Evolutionary conservation across 768 basidiomycete genomes (phyloP).

Genomic region (Mycena capillaripes): DNA sequence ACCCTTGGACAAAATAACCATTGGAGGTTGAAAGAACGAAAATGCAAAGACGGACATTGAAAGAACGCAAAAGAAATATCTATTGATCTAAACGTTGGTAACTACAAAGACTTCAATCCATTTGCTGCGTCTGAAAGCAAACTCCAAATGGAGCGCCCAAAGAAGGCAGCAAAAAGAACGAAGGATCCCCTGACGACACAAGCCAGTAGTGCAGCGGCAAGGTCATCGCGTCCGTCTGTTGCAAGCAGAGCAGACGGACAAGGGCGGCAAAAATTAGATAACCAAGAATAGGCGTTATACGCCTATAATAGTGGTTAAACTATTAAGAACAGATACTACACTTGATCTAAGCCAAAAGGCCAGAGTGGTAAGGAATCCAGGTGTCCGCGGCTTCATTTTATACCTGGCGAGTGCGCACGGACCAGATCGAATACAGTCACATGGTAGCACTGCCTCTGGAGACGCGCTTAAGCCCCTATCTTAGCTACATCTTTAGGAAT

Average conservation of each 20-base stretch:
- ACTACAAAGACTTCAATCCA: too few species aligned
- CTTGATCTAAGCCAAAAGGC: conserved; percentile 98
- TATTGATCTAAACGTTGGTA: too few species aligned
- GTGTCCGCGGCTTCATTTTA: conserved; percentile 20
- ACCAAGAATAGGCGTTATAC: conserved; percentile 1
- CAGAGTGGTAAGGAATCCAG: conserved; percentile 79
- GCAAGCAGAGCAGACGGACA: conserved; percentile 21
- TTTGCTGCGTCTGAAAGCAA: too few species aligned
- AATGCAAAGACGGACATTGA: too few species aligned
- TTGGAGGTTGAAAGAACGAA: too few species aligned
- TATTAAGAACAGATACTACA: conserved; percentile 96
- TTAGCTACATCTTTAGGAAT: too few species aligned
- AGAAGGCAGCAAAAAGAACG: conserved; percentile 3
- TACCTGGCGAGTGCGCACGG: conserved; percentile 36
- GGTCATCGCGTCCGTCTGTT: conserved; percentile 21
- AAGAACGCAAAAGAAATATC: too few species aligned
- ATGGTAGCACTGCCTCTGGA: neutral
- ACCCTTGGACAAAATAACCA: too few species aligned
- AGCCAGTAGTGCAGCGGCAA: conserved; percentile 24
- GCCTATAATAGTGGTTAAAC: conserved; percentile 70
- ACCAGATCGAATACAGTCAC: conserved; percentile 12
- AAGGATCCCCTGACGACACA: conserved; percentile 18
- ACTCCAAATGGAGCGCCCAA: too few species aligned
- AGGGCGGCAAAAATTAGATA: conserved; percentile 26
- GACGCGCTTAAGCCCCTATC: too few species aligned